phyloP scores from a whole-genome alignment of 2,329 filamentous ascomycete genomes.

The Neopestalotiopsis rosae region DNA sequence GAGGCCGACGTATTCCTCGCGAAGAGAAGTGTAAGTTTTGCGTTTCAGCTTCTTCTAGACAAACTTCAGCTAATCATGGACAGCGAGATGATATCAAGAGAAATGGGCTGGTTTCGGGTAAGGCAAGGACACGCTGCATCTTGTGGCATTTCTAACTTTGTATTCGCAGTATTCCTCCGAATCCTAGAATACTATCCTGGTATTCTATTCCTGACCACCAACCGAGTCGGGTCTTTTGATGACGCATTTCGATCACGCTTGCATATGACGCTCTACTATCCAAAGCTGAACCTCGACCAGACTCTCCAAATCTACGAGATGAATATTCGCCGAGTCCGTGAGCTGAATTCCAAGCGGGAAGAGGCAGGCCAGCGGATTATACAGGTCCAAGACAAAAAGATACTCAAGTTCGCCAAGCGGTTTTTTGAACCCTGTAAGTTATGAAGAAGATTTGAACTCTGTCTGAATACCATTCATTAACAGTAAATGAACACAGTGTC shows the following conservation, averaged over 20 bases:
- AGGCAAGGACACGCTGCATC: background rate
- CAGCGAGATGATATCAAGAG: slow-evolving; percentile 30
- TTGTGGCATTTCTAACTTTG: background rate
- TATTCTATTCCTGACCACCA: slow-evolving; percentile 30
- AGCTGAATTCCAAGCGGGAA: background rate
- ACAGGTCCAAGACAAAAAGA: background rate
- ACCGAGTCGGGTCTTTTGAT: slow-evolving; percentile 28
- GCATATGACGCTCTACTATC: slow-evolving; percentile 28
- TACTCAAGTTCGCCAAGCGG: slow-evolving; percentile 7
- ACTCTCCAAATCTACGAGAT: slow-evolving; percentile 30
- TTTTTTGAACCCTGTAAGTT: slow-evolving; percentile 1
- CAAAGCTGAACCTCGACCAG: slow-evolving; percentile 16
- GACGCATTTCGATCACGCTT: slow-evolving; percentile 32
- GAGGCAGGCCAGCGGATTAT: background rate
- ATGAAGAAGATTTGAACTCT: no score
- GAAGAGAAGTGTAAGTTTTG: slow-evolving; percentile 28
- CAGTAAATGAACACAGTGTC: no score
- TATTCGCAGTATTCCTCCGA: slow-evolving; percentile 40
- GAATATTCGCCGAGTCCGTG: slow-evolving; percentile 34
- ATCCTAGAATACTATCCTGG: slow-evolving; percentile 37
- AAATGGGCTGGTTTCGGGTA: slow-evolving; percentile 21
- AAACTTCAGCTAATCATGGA: slow-evolving; percentile 26
- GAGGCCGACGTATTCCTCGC: slow-evolving; percentile 37
- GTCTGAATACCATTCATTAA: no score
- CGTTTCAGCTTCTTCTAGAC: no score